These are phyloP conservation scores for Parathielavia appendiculata DNA, from an alignment of 495 filamentous ascomycete species.

Conservation along the genomic window DNA sequence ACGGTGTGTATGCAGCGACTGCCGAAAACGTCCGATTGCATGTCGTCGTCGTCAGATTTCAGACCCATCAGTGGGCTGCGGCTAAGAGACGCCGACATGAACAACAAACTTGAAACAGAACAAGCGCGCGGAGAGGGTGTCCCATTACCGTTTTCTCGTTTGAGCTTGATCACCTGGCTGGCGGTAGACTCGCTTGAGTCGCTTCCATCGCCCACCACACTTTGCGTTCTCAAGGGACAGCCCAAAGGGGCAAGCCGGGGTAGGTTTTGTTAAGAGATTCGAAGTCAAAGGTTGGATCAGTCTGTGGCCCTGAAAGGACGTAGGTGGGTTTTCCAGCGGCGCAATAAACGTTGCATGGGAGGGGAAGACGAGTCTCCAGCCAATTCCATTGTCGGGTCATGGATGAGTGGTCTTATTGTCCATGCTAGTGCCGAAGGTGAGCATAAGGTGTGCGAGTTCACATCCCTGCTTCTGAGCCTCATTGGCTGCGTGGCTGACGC, in stretches of 20 bases:
- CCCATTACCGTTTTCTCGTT: conserved; percentile 1
- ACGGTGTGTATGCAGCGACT: neutral
- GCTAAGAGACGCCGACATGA: conserved; percentile 22
- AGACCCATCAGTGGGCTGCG: conserved; percentile 20
- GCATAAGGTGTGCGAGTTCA: conserved; percentile 31
- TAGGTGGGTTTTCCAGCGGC: conserved; percentile 12
- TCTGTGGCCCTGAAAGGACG: conserved; percentile 1
- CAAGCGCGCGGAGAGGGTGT: conserved; percentile 28
- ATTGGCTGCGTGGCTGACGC: conserved; percentile 33
- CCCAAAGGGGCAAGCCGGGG: conserved; percentile 18
- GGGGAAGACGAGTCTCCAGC: conserved; percentile 11
- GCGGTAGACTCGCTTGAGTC: neutral
- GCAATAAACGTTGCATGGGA: conserved; percentile 24
- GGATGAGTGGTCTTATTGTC: conserved; percentile 20
- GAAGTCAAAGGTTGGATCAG: neutral
- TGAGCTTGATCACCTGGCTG: conserved; percentile 18
- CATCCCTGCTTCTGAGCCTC: conserved; percentile 36
- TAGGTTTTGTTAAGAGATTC: conserved; percentile 5
- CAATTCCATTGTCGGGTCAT: conserved; percentile 28
- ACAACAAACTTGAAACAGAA: conserved; percentile 33
- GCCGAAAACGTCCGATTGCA: conserved; percentile 3
- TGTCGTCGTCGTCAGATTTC: conserved; percentile 13
- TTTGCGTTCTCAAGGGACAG: conserved; percentile 1
- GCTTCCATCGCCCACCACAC: conserved; percentile 4
- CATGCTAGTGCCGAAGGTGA: conserved; percentile 36